Percentiles rank a stretch among this genome's conserved stretches.
Evolutionary conservation across 345 rosid species (phyloP).

Genomic region (Conringia planisiliqua): DNA sequence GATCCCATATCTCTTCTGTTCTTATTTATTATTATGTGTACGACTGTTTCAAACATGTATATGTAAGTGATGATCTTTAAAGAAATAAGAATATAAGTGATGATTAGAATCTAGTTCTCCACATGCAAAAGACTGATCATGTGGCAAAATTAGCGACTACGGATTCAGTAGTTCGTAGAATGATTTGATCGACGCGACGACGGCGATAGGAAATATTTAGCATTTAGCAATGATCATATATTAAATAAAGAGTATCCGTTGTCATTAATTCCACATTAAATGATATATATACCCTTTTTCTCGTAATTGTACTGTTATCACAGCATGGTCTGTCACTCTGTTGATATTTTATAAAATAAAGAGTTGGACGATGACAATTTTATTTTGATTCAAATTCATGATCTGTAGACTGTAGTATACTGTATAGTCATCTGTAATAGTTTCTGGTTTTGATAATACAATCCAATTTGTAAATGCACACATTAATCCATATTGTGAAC

Average conservation of each 20-base stretch:
- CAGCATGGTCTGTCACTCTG: neutral
- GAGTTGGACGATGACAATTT: neutral
- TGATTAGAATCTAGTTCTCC: neutral
- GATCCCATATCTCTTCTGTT: constrained; percentile 3
- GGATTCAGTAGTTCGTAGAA: neutral
- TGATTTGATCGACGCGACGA: neutral
- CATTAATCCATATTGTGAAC: neutral
- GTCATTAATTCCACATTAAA: neutral
- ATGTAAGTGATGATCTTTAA: neutral
- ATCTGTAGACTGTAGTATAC: neutral
- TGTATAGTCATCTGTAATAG: neutral
- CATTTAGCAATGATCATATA: neutral
- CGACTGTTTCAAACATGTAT: neutral
- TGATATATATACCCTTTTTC: neutral
- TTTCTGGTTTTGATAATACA: neutral
- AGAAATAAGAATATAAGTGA: neutral
- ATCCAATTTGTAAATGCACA: neutral
- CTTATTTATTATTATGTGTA: neutral
- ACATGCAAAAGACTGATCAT: constrained; percentile 4
- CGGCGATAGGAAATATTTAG: neutral
- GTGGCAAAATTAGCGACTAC: neutral
- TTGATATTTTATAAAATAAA: neutral
- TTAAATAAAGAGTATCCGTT: neutral
- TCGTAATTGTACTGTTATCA: neutral
- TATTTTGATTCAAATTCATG: neutral